Evolutionary conservation across 2,329 filamentous ascomycete species (phyloP).

Genomic region (Verticillium nubilum): DNA sequence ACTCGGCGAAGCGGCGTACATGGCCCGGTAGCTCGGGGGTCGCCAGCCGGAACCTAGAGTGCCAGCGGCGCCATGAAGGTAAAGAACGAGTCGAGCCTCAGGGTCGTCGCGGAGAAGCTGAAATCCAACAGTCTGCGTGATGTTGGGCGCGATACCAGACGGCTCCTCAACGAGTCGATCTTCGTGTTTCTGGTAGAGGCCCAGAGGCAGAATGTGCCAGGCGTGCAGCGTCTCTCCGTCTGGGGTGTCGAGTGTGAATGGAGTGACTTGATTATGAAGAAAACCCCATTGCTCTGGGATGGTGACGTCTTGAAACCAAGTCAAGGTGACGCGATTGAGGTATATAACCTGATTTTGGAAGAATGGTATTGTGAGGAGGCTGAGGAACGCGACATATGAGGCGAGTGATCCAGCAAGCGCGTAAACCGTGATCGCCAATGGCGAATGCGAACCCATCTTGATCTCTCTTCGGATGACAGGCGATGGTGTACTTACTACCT

Average conservation of each 20-base stretch:
- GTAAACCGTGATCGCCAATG: constrained; percentile 2
- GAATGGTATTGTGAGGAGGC: constrained; percentile 24
- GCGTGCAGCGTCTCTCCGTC: constrained; percentile 65
- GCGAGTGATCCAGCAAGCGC: constrained; percentile 3
- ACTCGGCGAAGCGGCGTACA: constrained; percentile 41
- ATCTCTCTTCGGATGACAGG: too few species aligned
- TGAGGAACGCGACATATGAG: constrained; percentile 17
- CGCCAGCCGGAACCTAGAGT: constrained; percentile 51
- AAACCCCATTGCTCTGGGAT: constrained; percentile 67
- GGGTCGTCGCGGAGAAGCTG: constrained; percentile 38
- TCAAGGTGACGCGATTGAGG: constrained; percentile 46
- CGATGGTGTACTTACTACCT: too few species aligned
- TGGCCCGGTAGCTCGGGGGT: constrained; percentile 48
- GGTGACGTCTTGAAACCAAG: constrained; percentile 56
- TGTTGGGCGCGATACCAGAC: constrained; percentile 21
- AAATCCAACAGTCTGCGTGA: constrained; percentile 31
- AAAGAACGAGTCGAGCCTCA: constrained; percentile 36
- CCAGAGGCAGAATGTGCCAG: constrained; percentile 71
- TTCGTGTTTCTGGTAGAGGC: constrained; percentile 58
- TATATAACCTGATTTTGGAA: constrained; percentile 54
- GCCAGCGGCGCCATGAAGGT: constrained; percentile 51
- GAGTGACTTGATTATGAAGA: constrained; percentile 64
- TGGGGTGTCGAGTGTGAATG: constrained; percentile 60
- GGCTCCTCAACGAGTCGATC: constrained; percentile 33
- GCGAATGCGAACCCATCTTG: background rate